Evolutionary conservation across 305 asterid genomes (phyloP).

Genomic region (Solanum hybrid): DNA sequence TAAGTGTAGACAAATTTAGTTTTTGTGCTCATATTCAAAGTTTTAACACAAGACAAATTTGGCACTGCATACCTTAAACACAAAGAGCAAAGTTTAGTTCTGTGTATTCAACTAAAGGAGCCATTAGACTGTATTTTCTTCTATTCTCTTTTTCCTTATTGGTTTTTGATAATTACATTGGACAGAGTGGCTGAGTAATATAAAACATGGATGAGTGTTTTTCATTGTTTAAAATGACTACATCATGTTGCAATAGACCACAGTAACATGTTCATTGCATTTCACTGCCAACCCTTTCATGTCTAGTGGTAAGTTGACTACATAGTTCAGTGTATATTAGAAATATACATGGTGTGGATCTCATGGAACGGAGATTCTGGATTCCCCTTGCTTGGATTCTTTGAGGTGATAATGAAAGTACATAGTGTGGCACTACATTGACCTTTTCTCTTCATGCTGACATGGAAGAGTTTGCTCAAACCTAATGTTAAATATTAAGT

Average conservation of each 20-base stretch:
- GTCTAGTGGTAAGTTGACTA: background rate
- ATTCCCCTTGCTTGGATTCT: background rate
- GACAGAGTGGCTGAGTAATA: background rate
- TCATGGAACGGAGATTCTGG: background rate
- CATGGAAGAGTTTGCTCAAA: background rate
- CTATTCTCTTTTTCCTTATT: background rate
- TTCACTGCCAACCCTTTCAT: background rate
- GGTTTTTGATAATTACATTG: background rate
- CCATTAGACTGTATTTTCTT: background rate
- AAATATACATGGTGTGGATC: background rate
- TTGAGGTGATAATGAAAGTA: background rate
- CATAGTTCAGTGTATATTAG: background rate
- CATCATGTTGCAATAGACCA: background rate
- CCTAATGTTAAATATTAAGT: background rate
- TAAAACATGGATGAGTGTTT: background rate
- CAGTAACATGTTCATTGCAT: background rate
- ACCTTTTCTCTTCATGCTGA: background rate
- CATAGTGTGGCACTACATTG: background rate
- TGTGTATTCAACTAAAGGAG: background rate
- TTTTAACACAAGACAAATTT: background rate
- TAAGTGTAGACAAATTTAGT: background rate
- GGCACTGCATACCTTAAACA: background rate
- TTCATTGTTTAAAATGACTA: background rate
- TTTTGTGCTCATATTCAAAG: background rate
- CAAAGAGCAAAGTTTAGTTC: background rate